These are phyloP conservation scores for Thraustotheca clavata DNA, from an alignment of 352 stramenopile genomes.

Conservation along the genomic window DNA sequence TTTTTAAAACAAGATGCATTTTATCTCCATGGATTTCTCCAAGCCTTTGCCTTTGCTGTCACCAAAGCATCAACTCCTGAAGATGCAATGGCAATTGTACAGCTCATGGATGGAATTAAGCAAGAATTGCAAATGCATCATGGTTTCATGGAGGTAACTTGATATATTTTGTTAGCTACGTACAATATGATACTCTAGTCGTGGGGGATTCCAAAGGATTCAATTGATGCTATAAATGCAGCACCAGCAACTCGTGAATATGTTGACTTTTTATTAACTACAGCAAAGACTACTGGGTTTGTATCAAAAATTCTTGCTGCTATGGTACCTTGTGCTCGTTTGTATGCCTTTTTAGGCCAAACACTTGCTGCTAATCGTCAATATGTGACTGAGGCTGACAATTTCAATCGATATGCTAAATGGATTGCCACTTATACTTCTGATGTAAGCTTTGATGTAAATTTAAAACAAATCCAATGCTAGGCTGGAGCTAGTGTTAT, in stretches of 20 bases:
- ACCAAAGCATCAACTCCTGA: slow-evolving; percentile 32
- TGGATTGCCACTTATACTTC: slow-evolving; percentile 45
- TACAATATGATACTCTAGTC: slow-evolving; percentile 21
- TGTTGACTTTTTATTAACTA: slow-evolving; percentile 40
- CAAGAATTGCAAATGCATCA: slow-evolving; percentile 36
- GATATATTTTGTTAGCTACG: background rate
- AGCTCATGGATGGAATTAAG: slow-evolving; percentile 38
- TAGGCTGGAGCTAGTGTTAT: slow-evolving; percentile 25
- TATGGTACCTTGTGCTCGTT: slow-evolving; percentile 43
- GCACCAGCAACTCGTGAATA: slow-evolving; percentile 35
- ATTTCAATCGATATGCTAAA: slow-evolving; percentile 30
- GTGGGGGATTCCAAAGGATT: slow-evolving; percentile 35
- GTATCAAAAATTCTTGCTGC: slow-evolving; percentile 39
- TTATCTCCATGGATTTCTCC: slow-evolving; percentile 39
- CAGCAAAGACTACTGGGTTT: slow-evolving; percentile 27
- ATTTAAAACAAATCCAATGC: too few species aligned
- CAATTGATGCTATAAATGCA: slow-evolving; percentile 24
- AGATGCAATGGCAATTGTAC: slow-evolving; percentile 33
- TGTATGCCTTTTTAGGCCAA: slow-evolving; percentile 42
- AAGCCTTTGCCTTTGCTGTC: slow-evolving; percentile 38
- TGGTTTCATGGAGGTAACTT: slow-evolving; percentile 33
- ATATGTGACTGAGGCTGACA: background rate
- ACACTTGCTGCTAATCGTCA: slow-evolving; percentile 23
- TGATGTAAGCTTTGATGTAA: too few species aligned
- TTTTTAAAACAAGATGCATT: slow-evolving; percentile 53